phyloP scores from a whole-genome alignment of 192 early-diverging fungal genomes.

The Backusella tuberculispora region DNA sequence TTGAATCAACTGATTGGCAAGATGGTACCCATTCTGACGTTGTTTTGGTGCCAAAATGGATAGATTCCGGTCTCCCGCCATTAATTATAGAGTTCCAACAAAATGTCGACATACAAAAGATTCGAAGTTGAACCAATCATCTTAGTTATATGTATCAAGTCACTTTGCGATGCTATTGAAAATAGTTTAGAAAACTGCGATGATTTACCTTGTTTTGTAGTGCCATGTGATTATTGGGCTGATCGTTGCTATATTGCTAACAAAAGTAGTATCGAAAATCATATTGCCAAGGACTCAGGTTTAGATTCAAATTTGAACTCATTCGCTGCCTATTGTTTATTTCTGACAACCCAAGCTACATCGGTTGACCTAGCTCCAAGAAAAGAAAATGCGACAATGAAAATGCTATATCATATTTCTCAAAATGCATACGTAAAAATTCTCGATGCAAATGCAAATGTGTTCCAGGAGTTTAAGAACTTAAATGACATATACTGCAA shows the following conservation, averaged over 20 bases:
- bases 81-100: constrained; percentile 1
- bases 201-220: constrained; percentile 5
- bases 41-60: constrained; percentile 6
- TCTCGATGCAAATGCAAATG: too few relatives aligned
- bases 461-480: too few relatives aligned
- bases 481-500: neutral
- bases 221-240: constrained; percentile 15
- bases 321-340: too few relatives aligned
- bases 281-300: neutral
- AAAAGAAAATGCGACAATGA: too few relatives aligned
- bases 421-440: too few relatives aligned
- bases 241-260: constrained; percentile 8
- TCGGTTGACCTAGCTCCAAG: too few relatives aligned
- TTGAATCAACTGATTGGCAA: too few relatives aligned
- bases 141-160: constrained; percentile 7
- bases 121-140: constrained; percentile 2
- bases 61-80: constrained; percentile 5
- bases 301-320: neutral
- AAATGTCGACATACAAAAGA: neutral
- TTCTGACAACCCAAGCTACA: too few relatives aligned
- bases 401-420: too few relatives aligned
- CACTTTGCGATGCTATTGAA: neutral
- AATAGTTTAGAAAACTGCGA: constrained; percentile 7
- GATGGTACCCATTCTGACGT: neutral
- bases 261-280: neutral